Evolutionary conservation across 768 basidiomycete genomes (phyloP).

Genomic region (Suillus brevipes): DNA sequence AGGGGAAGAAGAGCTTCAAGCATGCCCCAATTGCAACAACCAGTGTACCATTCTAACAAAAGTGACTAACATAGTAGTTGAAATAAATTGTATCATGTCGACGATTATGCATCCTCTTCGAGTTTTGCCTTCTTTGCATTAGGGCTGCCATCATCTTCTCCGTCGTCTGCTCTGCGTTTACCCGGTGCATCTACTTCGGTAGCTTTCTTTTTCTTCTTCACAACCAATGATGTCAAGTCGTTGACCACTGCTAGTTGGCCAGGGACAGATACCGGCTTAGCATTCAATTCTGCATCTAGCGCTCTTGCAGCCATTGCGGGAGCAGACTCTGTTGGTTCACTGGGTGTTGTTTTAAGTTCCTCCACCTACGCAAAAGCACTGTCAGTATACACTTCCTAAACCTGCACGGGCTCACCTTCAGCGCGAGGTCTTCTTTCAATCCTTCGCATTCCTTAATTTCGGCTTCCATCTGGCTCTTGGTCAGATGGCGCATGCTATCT

Average conservation of each 20-base stretch:
- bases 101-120: conserved; percentile 35
- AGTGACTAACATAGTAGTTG: background rate
- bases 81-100: conserved; percentile 1
- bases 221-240: conserved; percentile 82
- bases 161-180: conserved; percentile 74
- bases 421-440: conserved; percentile 76
- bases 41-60: conserved; percentile 24
- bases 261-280: conserved; percentile 34
- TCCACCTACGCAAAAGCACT: conserved; percentile 63
- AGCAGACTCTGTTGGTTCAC: conserved; percentile 57
- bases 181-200: conserved; percentile 37
- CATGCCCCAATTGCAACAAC: conserved; percentile 41
- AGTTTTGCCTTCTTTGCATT: conserved; percentile 64
- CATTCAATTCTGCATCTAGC: conserved; percentile 70
- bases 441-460: conserved; percentile 80
- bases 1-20: conserved; percentile 71
- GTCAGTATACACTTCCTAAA: background rate
- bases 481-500: conserved; percentile 65
- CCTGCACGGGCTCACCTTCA: conserved; percentile 57
- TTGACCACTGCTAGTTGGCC: conserved; percentile 55
- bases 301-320: conserved; percentile 71
- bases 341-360: conserved; percentile 82
- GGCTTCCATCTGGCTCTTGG: conserved; percentile 66
- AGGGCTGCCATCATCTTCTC: conserved; percentile 41
- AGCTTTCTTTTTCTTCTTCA: conserved; percentile 77